phyloP scores from a whole-genome alignment of 208 protist species.

The Trypanosoma cruzi region DNA sequence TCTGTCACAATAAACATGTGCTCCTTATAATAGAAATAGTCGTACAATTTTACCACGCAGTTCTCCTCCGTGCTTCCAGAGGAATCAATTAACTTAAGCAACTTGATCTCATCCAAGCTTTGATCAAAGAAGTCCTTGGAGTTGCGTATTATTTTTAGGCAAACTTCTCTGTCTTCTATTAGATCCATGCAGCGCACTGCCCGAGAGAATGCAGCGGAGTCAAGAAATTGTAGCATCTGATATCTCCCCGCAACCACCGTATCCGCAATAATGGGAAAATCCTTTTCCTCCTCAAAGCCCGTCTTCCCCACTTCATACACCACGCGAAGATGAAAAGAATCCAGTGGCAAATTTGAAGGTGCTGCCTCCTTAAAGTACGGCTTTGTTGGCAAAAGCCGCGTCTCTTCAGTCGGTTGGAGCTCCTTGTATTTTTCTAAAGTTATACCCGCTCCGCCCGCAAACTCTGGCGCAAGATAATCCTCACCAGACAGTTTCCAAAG shows the following conservation, averaged over 20 bases:
- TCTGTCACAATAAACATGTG: constrained; percentile 94
- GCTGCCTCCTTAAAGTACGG: constrained; percentile 60
- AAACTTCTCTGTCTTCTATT: constrained; percentile 53
- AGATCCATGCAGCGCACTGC: constrained; percentile 85
- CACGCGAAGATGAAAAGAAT: constrained; percentile 51
- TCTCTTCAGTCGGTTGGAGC: constrained; percentile 21
- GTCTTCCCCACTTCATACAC: constrained; percentile 72
- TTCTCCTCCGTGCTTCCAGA: constrained; percentile 67
- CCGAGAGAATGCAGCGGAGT: constrained; percentile 87
- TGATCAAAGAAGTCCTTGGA: constrained; percentile 96
- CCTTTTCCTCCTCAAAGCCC: constrained; percentile 73
- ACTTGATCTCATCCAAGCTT: constrained; percentile 94
- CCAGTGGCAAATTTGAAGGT: constrained; percentile 40
- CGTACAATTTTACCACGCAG: constrained; percentile 75
- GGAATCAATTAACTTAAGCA: constrained; percentile 87
- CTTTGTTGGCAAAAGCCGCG: constrained; percentile 36
- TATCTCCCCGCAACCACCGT: constrained; percentile 86
- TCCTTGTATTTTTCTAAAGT: constrained; percentile 39
- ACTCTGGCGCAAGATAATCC: constrained; percentile 37
- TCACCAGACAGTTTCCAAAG: constrained; percentile 31
- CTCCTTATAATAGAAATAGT: constrained; percentile 94
- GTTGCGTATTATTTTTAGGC: constrained; percentile 96
- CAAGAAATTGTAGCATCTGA: constrained; percentile 81
- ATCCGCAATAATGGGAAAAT: constrained; percentile 72
- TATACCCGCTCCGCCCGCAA: constrained; percentile 50